These are phyloP conservation scores for Leishmania amazonensis DNA, from an alignment of 208 protist species.

Conservation along the genomic window DNA sequence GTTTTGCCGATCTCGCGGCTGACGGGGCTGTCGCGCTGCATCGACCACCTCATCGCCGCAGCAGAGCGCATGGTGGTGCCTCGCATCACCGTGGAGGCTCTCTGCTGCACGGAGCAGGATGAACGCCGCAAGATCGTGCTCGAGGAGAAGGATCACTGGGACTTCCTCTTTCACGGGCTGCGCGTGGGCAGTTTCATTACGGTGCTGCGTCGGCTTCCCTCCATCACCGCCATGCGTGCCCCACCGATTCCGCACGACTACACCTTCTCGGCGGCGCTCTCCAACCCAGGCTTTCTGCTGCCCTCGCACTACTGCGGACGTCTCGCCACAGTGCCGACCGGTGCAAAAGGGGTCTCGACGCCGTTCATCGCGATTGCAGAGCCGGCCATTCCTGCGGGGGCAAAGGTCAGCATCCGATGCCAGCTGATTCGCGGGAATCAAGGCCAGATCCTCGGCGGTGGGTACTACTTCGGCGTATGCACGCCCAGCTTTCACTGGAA, in stretches of 20 bases:
- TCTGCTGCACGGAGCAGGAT: constrained; percentile 61
- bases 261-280: constrained; percentile 73
- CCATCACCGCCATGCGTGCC: constrained; percentile 24
- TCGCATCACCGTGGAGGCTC: constrained; percentile 74
- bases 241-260: constrained; percentile 59
- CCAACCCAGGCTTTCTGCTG: constrained; percentile 73
- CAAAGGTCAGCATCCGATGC: constrained; percentile 75
- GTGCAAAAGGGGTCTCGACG: constrained; percentile 52
- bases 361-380: constrained; percentile 91
- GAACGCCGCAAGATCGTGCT: constrained; percentile 63
- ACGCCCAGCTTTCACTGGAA: constrained; percentile 67
- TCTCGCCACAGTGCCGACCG: constrained; percentile 76
- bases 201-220: constrained; percentile 46
- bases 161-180: constrained; percentile 77
- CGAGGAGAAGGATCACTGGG: constrained; percentile 83
- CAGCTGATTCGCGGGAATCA: constrained; percentile 82
- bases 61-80: constrained; percentile 60
- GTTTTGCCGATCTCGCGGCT: constrained; percentile 42
- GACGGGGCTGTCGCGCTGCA: constrained; percentile 61
- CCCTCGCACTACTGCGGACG: constrained; percentile 76
- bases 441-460: constrained; percentile 90
- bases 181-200: constrained; percentile 65
- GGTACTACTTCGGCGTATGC: constrained; percentile 91
- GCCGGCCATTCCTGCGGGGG: constrained; percentile 56
- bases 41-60: constrained; percentile 68